Conservation (phyloP, 2,329 filamentous ascomycete species). For the Mycogone perniciosa region DNA sequence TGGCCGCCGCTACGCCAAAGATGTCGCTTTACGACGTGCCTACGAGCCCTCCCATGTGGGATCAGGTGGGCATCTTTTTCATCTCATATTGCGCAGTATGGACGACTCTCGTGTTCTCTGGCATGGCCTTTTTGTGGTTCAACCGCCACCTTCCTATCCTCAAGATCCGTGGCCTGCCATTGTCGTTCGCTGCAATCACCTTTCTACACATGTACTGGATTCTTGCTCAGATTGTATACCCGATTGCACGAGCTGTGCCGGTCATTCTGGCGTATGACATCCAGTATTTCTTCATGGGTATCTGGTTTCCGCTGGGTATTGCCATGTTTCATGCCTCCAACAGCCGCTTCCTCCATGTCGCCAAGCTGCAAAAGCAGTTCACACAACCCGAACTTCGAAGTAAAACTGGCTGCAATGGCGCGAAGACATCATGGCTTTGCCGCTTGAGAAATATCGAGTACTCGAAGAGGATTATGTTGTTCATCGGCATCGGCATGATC, state of each 20-base stretch:
- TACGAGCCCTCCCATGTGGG: slow-evolving; percentile 20
- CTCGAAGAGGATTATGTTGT: slow-evolving; percentile 34
- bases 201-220: slow-evolving; percentile 35
- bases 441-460: slow-evolving; percentile 31
- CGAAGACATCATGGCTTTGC: slow-evolving; percentile 27
- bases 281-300: slow-evolving; percentile 55
- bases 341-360: slow-evolving; percentile 44
- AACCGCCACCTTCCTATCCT: slow-evolving; percentile 31
- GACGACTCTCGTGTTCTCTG: slow-evolving; percentile 26
- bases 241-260: slow-evolving; percentile 35
- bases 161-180: slow-evolving; percentile 31
- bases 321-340: slow-evolving; percentile 54
- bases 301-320: slow-evolving; percentile 51
- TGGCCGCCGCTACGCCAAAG: too few species aligned
- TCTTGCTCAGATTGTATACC: slow-evolving; percentile 36
- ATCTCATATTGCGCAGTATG: slow-evolving; percentile 22
- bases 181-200: slow-evolving; percentile 31
- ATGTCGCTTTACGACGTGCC: slow-evolving; percentile 27
- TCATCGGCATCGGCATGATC: slow-evolving; percentile 42
- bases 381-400: slow-evolving; percentile 16
- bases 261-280: slow-evolving; percentile 37
- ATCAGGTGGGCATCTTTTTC: slow-evolving; percentile 25
- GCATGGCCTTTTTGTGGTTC: slow-evolving; percentile 28
- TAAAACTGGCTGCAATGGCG: slow-evolving; percentile 21
- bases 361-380: slow-evolving; percentile 41